A percentile compares a stretch with the other conserved stretches of the same genome.
These are phyloP conservation scores for Paramyrothecium roridum DNA, from an alignment of 2,329 filamentous ascomycete genomes.

Conservation along the genomic window DNA sequence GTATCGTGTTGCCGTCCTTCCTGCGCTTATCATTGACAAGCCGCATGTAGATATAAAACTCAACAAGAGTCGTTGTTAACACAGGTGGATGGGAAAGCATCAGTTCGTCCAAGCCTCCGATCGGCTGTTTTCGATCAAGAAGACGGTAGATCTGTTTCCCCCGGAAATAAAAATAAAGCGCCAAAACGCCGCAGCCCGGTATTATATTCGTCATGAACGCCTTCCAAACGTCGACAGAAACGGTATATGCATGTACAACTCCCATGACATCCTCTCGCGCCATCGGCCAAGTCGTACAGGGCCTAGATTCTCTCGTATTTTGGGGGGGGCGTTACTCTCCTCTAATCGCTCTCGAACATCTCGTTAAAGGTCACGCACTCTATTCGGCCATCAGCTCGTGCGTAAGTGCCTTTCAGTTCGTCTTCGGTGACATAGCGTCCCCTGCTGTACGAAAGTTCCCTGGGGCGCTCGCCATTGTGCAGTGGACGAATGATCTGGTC, in stretches of 20 bases:
- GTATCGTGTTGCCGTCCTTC: neutral
- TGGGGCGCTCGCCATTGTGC: conserved; percentile 33
- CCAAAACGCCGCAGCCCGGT: neutral
- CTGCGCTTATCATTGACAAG: neutral
- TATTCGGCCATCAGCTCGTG: conserved; percentile 28
- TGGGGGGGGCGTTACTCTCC: neutral
- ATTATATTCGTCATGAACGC: neutral
- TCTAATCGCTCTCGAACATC: no score
- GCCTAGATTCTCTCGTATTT: neutral
- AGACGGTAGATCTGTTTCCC: no score
- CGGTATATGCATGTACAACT: neutral
- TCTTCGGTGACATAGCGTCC: conserved; percentile 16
- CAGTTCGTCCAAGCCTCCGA: neutral
- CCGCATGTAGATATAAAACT: neutral
- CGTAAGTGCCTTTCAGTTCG: conserved; percentile 23
- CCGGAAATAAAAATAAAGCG: neutral
- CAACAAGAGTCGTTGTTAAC: neutral
- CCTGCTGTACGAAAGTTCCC: conserved; percentile 25
- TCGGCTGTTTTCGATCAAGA: no score
- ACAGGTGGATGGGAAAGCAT: neutral
- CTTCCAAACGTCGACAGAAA: neutral
- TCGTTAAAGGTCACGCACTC: no score
- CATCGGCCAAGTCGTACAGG: neutral
- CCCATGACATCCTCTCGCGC: neutral
- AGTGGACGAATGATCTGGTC: conserved; percentile 24